Base-by-base conservation (phyloP, 441 rosid species). In the Brassica hybrid region DNA sequence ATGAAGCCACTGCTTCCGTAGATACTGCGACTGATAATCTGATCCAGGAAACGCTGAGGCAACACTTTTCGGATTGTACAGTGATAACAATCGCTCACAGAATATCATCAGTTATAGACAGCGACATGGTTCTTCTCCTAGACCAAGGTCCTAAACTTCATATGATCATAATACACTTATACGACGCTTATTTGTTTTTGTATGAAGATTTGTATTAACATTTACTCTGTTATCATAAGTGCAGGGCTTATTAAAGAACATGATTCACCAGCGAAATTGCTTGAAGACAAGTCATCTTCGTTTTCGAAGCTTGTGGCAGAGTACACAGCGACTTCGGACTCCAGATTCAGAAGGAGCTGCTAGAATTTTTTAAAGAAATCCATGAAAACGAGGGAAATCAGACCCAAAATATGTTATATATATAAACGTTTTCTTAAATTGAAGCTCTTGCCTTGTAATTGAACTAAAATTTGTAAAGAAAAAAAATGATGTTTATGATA, bases 1-100 rank as follows among this genome's bases (percentile, higher is more conserved):
- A 93, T 83, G 97, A 96, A 88, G 98, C 99, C 64, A 93, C 97
- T 3, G 96, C 97, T 69, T 96, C 97, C 0, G 90, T 93, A 10
- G 94, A 92, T 72, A 90, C 97, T 1, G 98, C 94, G 3, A 91
- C 99, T 0, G 92, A 93, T 77, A 90, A 91, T 79, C 81, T 93
- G 75, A 92, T 96, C 32, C 99, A 92, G 72, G 90, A 78, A 45
- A 96, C 95, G 0, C 76, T 96, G 19, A 82, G 87, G n/a, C 83
- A 87, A 58, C 92, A 92, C 59, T 93, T 93, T 63, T 65, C 86
- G 0, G 83, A 86, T 10, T 87, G 91, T 72, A 92, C 97, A 0
- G 94, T 93, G 78, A 79, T 92, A 77, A 92, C 96, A 66, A 85
- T 96, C 10, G 99, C 95, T 0, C 97, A 95, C 81, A 81, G 91